Conservation (phyloP, 2,329 filamentous ascomycete species). For the Exophiala sp. region DNA sequence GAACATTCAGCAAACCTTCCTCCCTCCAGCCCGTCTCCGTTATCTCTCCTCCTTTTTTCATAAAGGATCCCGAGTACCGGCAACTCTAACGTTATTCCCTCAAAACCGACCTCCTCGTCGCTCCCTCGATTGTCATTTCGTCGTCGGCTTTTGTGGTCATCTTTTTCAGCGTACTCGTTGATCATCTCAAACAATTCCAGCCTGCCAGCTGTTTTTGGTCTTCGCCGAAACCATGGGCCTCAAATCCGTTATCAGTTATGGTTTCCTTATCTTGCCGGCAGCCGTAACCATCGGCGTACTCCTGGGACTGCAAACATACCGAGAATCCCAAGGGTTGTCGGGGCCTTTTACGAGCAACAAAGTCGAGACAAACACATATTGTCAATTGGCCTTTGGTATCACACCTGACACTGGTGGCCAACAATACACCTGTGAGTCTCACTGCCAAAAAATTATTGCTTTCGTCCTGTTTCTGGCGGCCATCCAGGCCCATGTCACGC, state of each 20-base stretch:
- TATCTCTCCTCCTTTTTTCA: no score
- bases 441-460: slow-evolving; percentile 5
- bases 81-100: neutral
- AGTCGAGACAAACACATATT: slow-evolving; percentile 38
- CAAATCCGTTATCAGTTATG: slow-evolving; percentile 50
- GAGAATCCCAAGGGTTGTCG: slow-evolving; percentile 41
- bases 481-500: slow-evolving; percentile 11
- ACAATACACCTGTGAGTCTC: slow-evolving; percentile 47
- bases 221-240: slow-evolving; percentile 29
- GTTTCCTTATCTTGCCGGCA: slow-evolving; percentile 50
- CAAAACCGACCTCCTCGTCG: neutral
- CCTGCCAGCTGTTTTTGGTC: neutral
- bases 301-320: slow-evolving; percentile 48
- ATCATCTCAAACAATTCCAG: neutral
- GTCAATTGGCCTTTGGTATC: slow-evolving; percentile 47
- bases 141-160: neutral
- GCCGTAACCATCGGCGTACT: slow-evolving; percentile 50
- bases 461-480: neutral
- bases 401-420: slow-evolving; percentile 42
- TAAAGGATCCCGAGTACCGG: no score
- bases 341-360: slow-evolving; percentile 47
- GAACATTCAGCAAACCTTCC: no score
- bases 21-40: no score
- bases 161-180: neutral
- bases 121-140: neutral